A percentile compares a stretch with the other conserved stretches of the same genome.
Evolutionary conservation across 768 basidiomycete genomes (phyloP).

Genomic region (Phlebiopsis flavidoalba): DNA sequence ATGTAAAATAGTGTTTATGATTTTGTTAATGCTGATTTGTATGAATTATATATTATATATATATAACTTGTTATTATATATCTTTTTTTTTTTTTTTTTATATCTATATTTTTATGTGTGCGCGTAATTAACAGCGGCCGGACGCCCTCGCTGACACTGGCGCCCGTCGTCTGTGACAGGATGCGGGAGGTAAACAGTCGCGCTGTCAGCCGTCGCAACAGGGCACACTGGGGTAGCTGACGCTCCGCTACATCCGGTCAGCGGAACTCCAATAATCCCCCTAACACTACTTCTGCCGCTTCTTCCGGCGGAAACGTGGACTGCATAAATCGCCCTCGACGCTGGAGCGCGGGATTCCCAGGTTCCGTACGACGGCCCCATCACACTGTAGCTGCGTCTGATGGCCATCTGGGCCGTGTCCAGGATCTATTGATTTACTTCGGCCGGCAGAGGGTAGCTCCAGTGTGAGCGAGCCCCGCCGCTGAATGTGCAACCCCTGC

Average conservation of each 20-base stretch:
- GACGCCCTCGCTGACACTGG: neutral
- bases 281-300: conserved; percentile 24
- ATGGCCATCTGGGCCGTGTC: neutral
- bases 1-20: too few species aligned
- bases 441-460: conserved; percentile 21
- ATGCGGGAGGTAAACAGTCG: conserved; percentile 20
- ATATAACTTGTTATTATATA: too few species aligned
- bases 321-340: conserved; percentile 23
- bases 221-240: neutral
- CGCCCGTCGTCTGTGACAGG: conserved; percentile 6
- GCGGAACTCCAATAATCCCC: conserved; percentile 24
- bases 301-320: conserved; percentile 20
- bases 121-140: neutral
- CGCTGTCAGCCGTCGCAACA: neutral
- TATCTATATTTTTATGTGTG: too few species aligned
- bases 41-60: too few species aligned
- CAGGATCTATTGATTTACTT: conserved; percentile 24
- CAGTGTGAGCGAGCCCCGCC: neutral
- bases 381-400: neutral
- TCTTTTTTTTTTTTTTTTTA: too few species aligned
- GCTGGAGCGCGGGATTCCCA: conserved; percentile 24
- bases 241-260: neutral
- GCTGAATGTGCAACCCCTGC: neutral
- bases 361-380: conserved; percentile 5
- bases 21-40: too few species aligned